Conservation (phyloP, 768 basidiomycete species). For the Naganishia randhawae region DNA sequence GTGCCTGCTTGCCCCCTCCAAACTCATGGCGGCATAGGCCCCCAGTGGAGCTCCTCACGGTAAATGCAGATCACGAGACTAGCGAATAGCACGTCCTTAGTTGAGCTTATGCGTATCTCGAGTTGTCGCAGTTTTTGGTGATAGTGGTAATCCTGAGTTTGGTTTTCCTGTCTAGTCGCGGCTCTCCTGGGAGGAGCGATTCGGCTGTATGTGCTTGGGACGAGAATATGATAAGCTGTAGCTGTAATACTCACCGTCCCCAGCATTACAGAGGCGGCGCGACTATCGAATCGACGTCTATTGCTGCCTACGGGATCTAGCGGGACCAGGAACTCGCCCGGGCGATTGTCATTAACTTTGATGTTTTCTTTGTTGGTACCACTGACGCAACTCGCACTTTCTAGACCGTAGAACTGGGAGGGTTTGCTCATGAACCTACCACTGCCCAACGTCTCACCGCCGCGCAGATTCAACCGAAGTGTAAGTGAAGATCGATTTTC, state of each 20-base stretch:
- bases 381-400: neutral
- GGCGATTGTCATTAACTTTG: neutral
- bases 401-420: neutral
- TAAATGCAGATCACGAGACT: no score
- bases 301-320: neutral
- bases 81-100: no score
- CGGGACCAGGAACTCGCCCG: neutral
- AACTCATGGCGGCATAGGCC: no score
- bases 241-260: neutral
- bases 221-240: neutral
- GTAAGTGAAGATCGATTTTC: neutral
- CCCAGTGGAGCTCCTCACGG: no score
- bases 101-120: no score
- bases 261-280: slow-evolving; percentile 21
- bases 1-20: no score
- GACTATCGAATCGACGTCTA: neutral
- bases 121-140: no score
- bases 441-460: neutral
- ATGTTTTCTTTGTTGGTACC: neutral
- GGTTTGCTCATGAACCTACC: neutral
- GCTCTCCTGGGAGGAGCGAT: neutral
- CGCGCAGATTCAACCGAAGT: neutral
- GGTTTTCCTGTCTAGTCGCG: neutral
- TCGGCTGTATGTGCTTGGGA: neutral
- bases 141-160: no score